A percentile compares a stretch with the other conserved stretches of the same genome.
Evolutionary conservation across 2,329 filamentous ascomycete genomes (phyloP).

Genomic region (Ceratocystis papillata): DNA sequence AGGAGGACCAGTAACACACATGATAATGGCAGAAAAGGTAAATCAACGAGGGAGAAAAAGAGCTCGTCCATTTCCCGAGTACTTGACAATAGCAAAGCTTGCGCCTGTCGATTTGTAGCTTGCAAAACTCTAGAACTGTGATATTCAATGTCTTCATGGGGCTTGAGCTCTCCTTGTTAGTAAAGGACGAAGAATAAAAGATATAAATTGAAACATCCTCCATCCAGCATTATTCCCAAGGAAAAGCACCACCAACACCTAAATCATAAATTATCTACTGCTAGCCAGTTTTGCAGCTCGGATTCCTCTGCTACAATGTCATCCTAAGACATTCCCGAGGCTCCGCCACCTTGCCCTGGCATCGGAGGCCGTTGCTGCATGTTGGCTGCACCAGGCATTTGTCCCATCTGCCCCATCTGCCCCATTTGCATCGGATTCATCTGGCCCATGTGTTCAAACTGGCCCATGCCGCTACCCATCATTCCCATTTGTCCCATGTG

Average conservation of each 20-base stretch:
- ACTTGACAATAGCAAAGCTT: too few species aligned
- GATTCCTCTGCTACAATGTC: constrained; percentile 19
- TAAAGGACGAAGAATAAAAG: background rate
- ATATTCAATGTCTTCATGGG: background rate
- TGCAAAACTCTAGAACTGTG: background rate
- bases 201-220: background rate
- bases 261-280: background rate
- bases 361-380: constrained; percentile 23
- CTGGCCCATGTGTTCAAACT: constrained; percentile 22
- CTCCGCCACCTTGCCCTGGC: constrained; percentile 21
- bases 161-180: background rate
- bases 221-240: background rate
- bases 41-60: too few species aligned
- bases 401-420: constrained; percentile 21
- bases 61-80: too few species aligned
- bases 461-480: constrained; percentile 22
- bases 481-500: constrained; percentile 23
- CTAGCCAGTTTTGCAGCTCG: constrained; percentile 6
- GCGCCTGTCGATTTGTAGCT: too few species aligned
- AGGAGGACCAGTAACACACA: too few species aligned
- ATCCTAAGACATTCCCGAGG: constrained; percentile 23
- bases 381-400: constrained; percentile 16
- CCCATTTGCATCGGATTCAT: constrained; percentile 23
- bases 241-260: background rate
- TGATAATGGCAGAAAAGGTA: too few species aligned